phyloP scores from a whole-genome alignment of 352 stramenopile species.

The Phytophthora fragariae region DNA sequence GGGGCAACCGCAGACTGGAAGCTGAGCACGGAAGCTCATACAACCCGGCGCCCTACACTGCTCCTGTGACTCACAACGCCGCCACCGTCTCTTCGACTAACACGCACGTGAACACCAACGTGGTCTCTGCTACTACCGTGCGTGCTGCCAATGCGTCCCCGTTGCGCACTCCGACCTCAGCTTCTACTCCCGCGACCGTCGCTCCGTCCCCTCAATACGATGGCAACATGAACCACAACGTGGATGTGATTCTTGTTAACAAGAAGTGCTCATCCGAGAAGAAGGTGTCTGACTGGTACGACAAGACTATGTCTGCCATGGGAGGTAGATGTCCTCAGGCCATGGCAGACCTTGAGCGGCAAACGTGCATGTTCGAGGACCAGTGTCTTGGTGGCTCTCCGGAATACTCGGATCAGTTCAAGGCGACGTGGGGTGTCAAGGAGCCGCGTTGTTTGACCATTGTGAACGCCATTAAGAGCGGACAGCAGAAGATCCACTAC shows the following conservation, averaged over 20 bases:
- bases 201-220: constrained; percentile 26
- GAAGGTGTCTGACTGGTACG: constrained; percentile 50
- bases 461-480: constrained; percentile 51
- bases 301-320: constrained; percentile 41
- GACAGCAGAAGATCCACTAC: constrained; percentile 40
- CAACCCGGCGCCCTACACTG: neutral
- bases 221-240: constrained; percentile 33
- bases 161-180: neutral
- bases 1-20: constrained; percentile 28
- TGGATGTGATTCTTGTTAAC: constrained; percentile 43
- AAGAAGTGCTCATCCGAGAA: constrained; percentile 33
- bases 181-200: neutral
- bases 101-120: neutral
- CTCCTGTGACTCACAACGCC: neutral
- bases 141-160: neutral
- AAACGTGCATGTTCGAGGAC: constrained; percentile 61
- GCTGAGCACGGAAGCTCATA: constrained; percentile 23
- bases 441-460: constrained; percentile 54
- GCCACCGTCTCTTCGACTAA: neutral
- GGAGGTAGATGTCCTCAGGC: constrained; percentile 41
- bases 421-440: constrained; percentile 47
- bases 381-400: constrained; percentile 53
- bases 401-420: constrained; percentile 56
- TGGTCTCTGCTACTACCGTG: neutral
- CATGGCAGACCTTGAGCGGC: constrained; percentile 60